Evolutionary conservation across 352 stramenopile genomes (phyloP).

Genomic region (Phytopythium boreale): DNA sequence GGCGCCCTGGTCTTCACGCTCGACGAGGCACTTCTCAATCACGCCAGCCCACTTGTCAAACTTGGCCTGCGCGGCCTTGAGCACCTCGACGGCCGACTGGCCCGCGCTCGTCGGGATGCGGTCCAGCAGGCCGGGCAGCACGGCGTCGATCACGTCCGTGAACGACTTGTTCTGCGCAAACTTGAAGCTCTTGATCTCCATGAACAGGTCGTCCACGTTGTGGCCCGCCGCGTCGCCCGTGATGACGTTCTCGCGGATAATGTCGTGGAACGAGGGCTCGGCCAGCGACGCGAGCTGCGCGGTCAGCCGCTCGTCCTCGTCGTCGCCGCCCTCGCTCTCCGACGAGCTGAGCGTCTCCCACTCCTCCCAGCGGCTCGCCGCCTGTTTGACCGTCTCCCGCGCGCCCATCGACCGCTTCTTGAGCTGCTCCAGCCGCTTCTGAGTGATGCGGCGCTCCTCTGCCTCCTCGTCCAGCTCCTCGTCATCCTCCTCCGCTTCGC

Average conservation of each 20-base stretch:
- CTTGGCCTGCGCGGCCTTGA: constrained; percentile 78
- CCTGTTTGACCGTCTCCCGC: constrained; percentile 51
- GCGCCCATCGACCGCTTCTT: constrained; percentile 70
- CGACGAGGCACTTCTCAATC: constrained; percentile 88
- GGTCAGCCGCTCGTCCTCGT: constrained; percentile 42
- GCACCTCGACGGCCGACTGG: constrained; percentile 57
- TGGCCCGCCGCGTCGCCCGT: constrained; percentile 70
- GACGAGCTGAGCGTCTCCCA: constrained; percentile 82
- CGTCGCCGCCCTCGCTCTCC: constrained; percentile 62
- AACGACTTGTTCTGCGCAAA: constrained; percentile 91
- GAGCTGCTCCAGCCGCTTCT: constrained; percentile 53
- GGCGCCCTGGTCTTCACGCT: constrained; percentile 63
- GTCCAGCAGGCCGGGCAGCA: constrained; percentile 71
- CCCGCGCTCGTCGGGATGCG: constrained; percentile 46
- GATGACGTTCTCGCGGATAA: constrained; percentile 81
- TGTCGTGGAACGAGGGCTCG: constrained; percentile 64
- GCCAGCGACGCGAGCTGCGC: constrained; percentile 28
- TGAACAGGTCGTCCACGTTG: constrained; percentile 88
- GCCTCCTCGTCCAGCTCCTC: constrained; percentile 46
- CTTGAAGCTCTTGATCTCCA: constrained; percentile 94
- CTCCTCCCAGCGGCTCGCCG: constrained; percentile 62
- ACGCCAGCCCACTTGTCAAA: constrained; percentile 90
- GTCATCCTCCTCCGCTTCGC: constrained; percentile 48
- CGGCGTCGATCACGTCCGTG: constrained; percentile 70
- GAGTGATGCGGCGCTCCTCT: constrained; percentile 12